phyloP scores from a whole-genome alignment of 441 rosid genomes.

The Aquilaria agallochum region DNA sequence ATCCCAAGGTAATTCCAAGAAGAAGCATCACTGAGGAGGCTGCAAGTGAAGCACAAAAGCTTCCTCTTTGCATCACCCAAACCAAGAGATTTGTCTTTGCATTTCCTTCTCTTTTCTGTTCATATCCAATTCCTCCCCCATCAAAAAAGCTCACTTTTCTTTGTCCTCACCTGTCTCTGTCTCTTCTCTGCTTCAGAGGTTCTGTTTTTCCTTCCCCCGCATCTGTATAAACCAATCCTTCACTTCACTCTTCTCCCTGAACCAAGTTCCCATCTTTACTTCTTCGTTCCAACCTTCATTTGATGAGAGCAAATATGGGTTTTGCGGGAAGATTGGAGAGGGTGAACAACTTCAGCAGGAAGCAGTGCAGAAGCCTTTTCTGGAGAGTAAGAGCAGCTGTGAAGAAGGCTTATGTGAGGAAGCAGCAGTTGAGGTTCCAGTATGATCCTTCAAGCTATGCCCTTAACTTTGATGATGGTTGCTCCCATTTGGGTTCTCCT shows the following conservation, averaged over 20 bases:
- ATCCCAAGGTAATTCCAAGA: slow-evolving; percentile 36
- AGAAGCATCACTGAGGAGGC: slow-evolving; percentile 19
- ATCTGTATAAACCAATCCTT: background rate
- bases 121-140: background rate
- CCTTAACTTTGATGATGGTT: slow-evolving; percentile 83
- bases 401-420: slow-evolving; percentile 38
- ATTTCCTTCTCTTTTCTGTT: slow-evolving; percentile 4
- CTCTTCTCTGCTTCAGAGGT: background rate
- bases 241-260: background rate
- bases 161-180: background rate
- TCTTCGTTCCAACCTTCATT: no score
- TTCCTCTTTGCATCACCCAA: slow-evolving; percentile 40
- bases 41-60: slow-evolving; percentile 24
- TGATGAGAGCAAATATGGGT: slow-evolving; percentile 18
- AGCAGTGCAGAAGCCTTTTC: slow-evolving; percentile 40
- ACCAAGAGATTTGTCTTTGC: slow-evolving; percentile 4
- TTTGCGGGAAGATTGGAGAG: slow-evolving; percentile 30
- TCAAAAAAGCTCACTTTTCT: slow-evolving; percentile 15
- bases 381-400: slow-evolving; percentile 57
- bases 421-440: slow-evolving; percentile 52
- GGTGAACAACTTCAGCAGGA: slow-evolving; percentile 33
- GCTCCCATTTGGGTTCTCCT: slow-evolving; percentile 15
- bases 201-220: background rate
- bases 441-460: slow-evolving; percentile 97
- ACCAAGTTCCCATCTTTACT: background rate